Base-by-base conservation (phyloP, 1,284 basidiomycete species). In the Marasmius tenuissimus region DNA sequence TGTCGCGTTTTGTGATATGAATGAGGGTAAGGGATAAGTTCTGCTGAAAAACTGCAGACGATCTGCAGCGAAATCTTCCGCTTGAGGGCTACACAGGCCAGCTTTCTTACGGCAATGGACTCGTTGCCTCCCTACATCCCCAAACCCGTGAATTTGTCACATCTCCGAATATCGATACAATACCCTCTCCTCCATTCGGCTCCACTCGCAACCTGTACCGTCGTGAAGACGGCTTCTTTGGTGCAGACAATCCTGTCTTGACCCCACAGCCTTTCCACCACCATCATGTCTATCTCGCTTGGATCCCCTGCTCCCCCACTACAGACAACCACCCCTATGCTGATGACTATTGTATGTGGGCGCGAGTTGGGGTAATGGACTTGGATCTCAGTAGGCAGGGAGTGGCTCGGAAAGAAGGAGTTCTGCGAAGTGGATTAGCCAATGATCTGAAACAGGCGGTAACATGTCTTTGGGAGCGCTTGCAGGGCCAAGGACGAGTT, bases 141-240 rank as follows among this genome's bases (percentile, higher is more conserved):
- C 27, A 4, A 27, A 58, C 45, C 2, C 33, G 4, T n/a, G 11
- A 58, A 3, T 58, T 50, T 14, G 37, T 59, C 48, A 53, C 58
- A 8, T 40, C 12, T 40, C 58, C 49, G 22, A 61, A 61, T 33
- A 20, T 37, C 10, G 11, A 33, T 1, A 3, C n/a, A 3, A 56
- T 61, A 9, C 53, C 40, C 12, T 11, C 18, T 7, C 59, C 27
- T 16, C 53, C 59, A 1, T 50, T 56, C 8, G 59, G 59, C 7
- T 61, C 52, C 34, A 60, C 59, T 4, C 52, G 59, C 4, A 42
- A 60, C 20, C 42, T 60, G 10, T 60, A 60, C 35, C 45, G 59
- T 35, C 22, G 53, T 10, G 6, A 11, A 1, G 59, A 60, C 37
- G 40, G 51, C 5, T 40, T 38, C 2, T 60, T 55, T 47, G 59